These are phyloP conservation scores for Candida tunisiensis DNA, from an alignment of 1,139 yeast species.

Conservation along the genomic window DNA sequence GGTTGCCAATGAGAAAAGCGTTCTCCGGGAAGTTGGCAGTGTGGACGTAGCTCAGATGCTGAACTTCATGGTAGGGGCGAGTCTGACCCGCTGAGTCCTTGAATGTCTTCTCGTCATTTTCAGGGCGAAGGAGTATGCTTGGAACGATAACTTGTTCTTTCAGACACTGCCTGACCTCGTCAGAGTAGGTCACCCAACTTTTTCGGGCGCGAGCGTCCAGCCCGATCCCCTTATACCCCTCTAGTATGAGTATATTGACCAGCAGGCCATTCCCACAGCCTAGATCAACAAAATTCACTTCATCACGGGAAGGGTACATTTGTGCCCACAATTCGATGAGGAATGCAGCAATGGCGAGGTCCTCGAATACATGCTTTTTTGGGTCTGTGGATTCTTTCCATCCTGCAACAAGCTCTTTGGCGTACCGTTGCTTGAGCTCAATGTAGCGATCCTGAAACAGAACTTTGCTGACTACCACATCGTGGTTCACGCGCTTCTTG, in stretches of 20 bases:
- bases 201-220: slow-evolving; percentile 83
- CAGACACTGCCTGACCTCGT: slow-evolving; percentile 35
- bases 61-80: slow-evolving; percentile 33
- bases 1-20: slow-evolving; percentile 84
- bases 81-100: neutral
- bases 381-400: slow-evolving; percentile 96
- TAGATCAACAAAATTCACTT: slow-evolving; percentile 65
- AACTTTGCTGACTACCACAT: slow-evolving; percentile 66
- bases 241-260: slow-evolving; percentile 56
- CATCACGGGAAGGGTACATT: slow-evolving; percentile 29
- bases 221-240: slow-evolving; percentile 74
- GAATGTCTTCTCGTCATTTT: slow-evolving; percentile 1
- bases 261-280: slow-evolving; percentile 95
- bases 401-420: slow-evolving; percentile 53
- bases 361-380: slow-evolving; percentile 90
- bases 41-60: no score
- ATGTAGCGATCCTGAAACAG: slow-evolving; percentile 75
- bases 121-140: slow-evolving; percentile 38
- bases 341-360: slow-evolving; percentile 89
- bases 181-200: slow-evolving; percentile 69
- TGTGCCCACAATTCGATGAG: slow-evolving; percentile 74
- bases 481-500: slow-evolving; percentile 78
- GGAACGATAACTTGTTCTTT: slow-evolving; percentile 75
- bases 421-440: slow-evolving; percentile 65
- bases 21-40: slow-evolving; percentile 44